phyloP scores from a whole-genome alignment of 148 eudicot genomes.

The Camellia granthamiana region DNA sequence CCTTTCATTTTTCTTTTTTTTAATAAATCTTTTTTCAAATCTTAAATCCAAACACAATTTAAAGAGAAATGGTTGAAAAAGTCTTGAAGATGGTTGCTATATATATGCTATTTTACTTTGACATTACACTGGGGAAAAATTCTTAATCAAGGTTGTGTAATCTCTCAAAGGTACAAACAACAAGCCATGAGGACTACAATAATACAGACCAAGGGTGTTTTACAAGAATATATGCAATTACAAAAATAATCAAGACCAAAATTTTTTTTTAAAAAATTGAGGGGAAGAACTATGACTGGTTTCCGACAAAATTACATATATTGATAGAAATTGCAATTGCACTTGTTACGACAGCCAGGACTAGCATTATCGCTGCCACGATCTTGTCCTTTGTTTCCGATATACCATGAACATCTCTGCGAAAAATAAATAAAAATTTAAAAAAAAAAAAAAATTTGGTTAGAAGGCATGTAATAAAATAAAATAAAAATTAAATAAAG shows the following conservation, averaged over 20 bases:
- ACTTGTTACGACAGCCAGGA: conserved; percentile 68
- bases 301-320: conserved; percentile 36
- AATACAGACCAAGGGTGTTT: neutral
- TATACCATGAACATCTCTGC: conserved; percentile 84
- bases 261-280: too few species aligned
- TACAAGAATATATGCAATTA: neutral
- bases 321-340: conserved; percentile 68
- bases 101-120: too few species aligned
- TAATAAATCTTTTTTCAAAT: too few species aligned
- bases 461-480: neutral
- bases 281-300: conserved; percentile 15
- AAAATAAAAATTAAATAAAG: too few species aligned
- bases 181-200: too few species aligned
- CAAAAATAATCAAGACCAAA: neutral
- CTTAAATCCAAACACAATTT: too few species aligned
- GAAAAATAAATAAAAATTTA: neutral
- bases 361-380: conserved; percentile 56
- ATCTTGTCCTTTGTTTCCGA: conserved; percentile 59
- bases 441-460: neutral
- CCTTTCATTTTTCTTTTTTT: too few species aligned
- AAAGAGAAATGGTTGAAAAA: too few species aligned
- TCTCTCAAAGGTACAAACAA: too few species aligned
- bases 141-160: too few species aligned
- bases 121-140: too few species aligned
- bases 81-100: too few species aligned